phyloP scores from a whole-genome alignment of 1,284 basidiomycete species.

The Moesziomyces antarcticus region DNA sequence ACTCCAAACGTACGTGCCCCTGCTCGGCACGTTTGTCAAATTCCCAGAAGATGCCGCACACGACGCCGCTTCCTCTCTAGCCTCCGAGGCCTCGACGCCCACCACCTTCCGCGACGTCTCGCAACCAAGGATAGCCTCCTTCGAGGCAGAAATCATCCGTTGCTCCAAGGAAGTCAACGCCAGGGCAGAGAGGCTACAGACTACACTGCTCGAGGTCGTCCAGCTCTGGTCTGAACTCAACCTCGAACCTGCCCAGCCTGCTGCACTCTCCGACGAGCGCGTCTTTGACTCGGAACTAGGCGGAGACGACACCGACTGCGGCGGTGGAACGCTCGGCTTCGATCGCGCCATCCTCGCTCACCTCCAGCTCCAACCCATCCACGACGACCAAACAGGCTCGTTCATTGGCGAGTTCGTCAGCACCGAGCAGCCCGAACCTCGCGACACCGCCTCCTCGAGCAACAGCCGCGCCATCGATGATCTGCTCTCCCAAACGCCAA shows the following conservation, averaged over 20 bases:
- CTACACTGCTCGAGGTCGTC: constrained; percentile 52
- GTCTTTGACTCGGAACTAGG: constrained; percentile 23
- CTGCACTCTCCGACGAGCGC: constrained; percentile 29
- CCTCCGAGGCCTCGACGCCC: not conserved
- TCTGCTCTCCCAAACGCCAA: constrained; percentile 41
- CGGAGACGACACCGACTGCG: constrained; percentile 29
- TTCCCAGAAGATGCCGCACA: constrained; percentile 16
- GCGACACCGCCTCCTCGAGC: constrained; percentile 7
- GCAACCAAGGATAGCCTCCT: constrained; percentile 26
- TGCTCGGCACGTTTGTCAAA: constrained; percentile 48
- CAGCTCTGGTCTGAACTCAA: constrained; percentile 64
- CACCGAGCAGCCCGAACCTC: constrained; percentile 29
- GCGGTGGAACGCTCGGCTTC: constrained; percentile 37
- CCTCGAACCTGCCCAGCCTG: constrained; percentile 43
- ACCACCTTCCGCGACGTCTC: constrained; percentile 43
- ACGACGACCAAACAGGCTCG: constrained; percentile 29
- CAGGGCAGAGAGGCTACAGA: constrained; percentile 49
- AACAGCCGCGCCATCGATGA: constrained; percentile 26
- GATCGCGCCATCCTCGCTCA: constrained; percentile 56
- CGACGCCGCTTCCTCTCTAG: not conserved
- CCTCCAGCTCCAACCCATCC: constrained; percentile 51
- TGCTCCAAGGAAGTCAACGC: constrained; percentile 53
- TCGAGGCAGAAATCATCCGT: constrained; percentile 54
- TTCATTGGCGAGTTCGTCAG: constrained; percentile 54
- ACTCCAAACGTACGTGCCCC: constrained; percentile 39